Base-by-base conservation (phyloP, 176 grass and related monocot genomes). In the Raddia guianensis region DNA sequence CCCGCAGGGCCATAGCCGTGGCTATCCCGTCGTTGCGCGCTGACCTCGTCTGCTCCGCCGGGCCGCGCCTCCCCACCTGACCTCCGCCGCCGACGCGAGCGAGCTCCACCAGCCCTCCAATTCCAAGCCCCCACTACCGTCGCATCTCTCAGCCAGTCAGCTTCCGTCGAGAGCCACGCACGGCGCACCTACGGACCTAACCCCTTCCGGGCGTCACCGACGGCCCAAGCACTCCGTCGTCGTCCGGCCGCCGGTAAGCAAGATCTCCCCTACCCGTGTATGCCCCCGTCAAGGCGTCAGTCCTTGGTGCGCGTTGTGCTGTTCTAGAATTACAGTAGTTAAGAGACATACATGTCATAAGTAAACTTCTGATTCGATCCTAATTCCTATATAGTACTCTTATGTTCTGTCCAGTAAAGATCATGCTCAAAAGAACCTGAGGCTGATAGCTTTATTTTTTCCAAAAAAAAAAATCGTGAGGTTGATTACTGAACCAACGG, bases 41-140 rank as follows among this genome's bases (percentile, higher is more conserved):
- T 21, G 69, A 73, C 62, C 46, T 73, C 18, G 12, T 2, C 1
- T 82, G 68, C 68, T 46, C 32, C 27, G 56, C 56, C 55, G 68
- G 53, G 16, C 79, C 66, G 20, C 43, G 20, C 12, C 40, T 49
- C 32, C 9, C 10, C 6, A 21, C 16, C 80, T 82, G 80, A 72
- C 37, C 12, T 60, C 42, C 20, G n/a, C 64, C 64, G 32, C 32
- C 61, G 21, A 63, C 7, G 61, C 16, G 51, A 16, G 51, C 15
- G 51, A 15, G 51, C 51, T 6, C 51, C 51, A 15, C 14, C 51
- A 16, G 13, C 52, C 52, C 52, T 54, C 52, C 52, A 18, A 54
- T 6, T 18, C 15, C 52, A 54, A 54, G 16, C 15, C 15, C 52
- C 15, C 51, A 54, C 52, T 14, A 18, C 52, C 52, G 15, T 54